These are phyloP conservation scores for Candida corydali DNA, from an alignment of 805 yeast genomes.

Conservation along the genomic window DNA sequence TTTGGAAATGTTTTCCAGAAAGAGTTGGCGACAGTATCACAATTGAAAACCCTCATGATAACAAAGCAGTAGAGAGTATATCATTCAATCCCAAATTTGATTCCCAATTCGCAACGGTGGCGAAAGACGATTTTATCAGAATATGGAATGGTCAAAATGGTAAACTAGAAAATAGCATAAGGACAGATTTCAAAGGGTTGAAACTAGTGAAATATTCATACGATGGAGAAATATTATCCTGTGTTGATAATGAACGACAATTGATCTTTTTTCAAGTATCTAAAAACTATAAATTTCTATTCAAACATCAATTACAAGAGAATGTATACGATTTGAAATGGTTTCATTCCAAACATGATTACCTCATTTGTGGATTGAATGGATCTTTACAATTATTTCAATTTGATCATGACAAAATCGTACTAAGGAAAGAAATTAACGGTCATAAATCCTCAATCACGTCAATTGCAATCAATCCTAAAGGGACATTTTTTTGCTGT, in stretches of 20 bases:
- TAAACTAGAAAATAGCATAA: constrained; percentile 23
- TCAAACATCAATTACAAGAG: constrained; percentile 19
- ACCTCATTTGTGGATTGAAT: constrained; percentile 37
- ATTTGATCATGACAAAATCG: constrained; percentile 7
- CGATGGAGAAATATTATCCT: constrained; percentile 45
- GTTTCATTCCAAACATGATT: constrained; percentile 39
- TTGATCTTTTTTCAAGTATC: constrained; percentile 31
- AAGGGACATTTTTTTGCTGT: constrained; percentile 45
- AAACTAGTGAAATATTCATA: constrained; percentile 35
- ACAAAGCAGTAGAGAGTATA: constrained; percentile 33
- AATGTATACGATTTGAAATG: constrained; percentile 41
- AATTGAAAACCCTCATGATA: constrained; percentile 37
- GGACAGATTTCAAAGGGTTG: constrained; percentile 14
- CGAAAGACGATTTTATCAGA: constrained; percentile 42
- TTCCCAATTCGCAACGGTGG: constrained; percentile 45
- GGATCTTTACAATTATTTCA: constrained; percentile 38
- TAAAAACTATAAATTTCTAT: constrained; percentile 24
- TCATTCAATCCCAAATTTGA: constrained; percentile 49
- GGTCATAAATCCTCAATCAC: constrained; percentile 51
- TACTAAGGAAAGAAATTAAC: constrained; percentile 17
- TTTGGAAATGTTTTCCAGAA: constrained; percentile 31
- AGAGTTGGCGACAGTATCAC: constrained; percentile 31
- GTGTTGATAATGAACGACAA: constrained; percentile 36
- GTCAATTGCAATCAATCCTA: constrained; percentile 46
- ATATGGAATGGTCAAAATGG: constrained; percentile 44